Evolutionary conservation across 2,329 filamentous ascomycete species (phyloP), one percentile per base, ranked within the genome.

Genomic region (Hypoxylon sp.): DNA sequence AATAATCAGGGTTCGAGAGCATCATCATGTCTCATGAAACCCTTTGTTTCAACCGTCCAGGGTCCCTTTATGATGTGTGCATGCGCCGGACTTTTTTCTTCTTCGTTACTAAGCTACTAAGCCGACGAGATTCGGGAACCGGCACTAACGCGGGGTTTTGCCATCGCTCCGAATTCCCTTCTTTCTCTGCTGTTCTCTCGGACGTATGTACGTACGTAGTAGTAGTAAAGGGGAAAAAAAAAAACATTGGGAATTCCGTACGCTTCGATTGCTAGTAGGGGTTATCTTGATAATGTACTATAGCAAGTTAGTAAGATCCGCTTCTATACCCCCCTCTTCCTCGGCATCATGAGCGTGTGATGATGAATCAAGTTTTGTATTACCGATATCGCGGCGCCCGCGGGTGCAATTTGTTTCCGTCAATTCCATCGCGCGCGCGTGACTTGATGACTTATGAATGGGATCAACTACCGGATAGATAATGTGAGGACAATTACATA

Each of bases 141-240:
- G 68, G 68, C 27, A 48, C 68, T 68, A 64, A 57, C 42, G 68
- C 65, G 68, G 68, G 68, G 61, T 68, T 65, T 65, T 66, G 31
- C 63, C 53, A 48, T 65, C 30, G 53, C 44, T 63, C 68, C 68
- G 64, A 65, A 22, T 37, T 33, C 42, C 22, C 22, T 42, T 35
- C 27, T 40, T 50, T 48, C 11, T 48, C 30, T 37, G 8, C 13
- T 55, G 27, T 48, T 48, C 22, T 13, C 7, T 25, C 14, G 4
- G n/a, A n/a, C 13, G n/a, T 53, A 20, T 6, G 37, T 48, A 17
- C 30, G n/a, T 44, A 61, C 22, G 46, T 20, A 50, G 31, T 54
- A 55, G 56, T 57, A 57, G n/a, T n/a, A n/a, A n/a, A n/a, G n/a
- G n/a, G 51, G 46, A 57, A 54, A 25, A 37, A 44, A 57, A 54